Evolutionary conservation across 176 grass and related monocot genomes (phyloP).

Genomic region (Melocanna baccifera): DNA sequence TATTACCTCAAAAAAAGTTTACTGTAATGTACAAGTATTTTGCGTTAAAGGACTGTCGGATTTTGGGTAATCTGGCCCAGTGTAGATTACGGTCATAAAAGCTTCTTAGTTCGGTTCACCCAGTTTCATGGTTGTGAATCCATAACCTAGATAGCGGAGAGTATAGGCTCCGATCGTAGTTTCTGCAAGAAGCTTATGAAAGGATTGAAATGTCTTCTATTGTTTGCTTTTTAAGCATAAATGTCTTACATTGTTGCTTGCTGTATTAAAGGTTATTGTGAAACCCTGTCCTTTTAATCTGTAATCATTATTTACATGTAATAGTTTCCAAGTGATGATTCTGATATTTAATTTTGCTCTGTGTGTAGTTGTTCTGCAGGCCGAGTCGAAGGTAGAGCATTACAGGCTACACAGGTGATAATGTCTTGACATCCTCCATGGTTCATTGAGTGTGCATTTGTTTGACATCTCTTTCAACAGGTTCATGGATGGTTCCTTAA

Average conservation of each 20-base stretch:
- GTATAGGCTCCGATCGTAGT: not conserved
- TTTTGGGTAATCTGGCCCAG: not conserved
- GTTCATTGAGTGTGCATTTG: too few relatives aligned
- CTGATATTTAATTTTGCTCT: slow-evolving; percentile 7
- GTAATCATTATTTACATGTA: not conserved
- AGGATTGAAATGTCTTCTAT: not conserved
- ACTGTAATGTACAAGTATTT: not conserved
- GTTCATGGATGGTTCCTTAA: too few relatives aligned
- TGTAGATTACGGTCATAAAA: not conserved
- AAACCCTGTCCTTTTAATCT: not conserved
- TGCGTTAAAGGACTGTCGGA: not conserved
- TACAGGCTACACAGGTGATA: too few relatives aligned
- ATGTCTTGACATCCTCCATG: too few relatives aligned
- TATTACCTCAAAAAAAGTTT: too few relatives aligned
- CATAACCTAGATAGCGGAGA: not conserved
- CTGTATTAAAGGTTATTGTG: not conserved
- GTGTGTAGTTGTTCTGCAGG: too few relatives aligned
- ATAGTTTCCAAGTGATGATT: slow-evolving; percentile 25
- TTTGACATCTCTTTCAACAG: too few relatives aligned
- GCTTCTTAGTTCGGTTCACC: not conserved
- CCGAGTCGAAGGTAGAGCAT: too few relatives aligned
- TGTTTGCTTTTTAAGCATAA: not conserved
- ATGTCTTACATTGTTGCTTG: not conserved
- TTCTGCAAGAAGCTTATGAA: slow-evolving; percentile 1
- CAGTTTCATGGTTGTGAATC: not conserved